Conservation (phyloP, 345 rosid species). For the Carallia brachiata region DNA sequence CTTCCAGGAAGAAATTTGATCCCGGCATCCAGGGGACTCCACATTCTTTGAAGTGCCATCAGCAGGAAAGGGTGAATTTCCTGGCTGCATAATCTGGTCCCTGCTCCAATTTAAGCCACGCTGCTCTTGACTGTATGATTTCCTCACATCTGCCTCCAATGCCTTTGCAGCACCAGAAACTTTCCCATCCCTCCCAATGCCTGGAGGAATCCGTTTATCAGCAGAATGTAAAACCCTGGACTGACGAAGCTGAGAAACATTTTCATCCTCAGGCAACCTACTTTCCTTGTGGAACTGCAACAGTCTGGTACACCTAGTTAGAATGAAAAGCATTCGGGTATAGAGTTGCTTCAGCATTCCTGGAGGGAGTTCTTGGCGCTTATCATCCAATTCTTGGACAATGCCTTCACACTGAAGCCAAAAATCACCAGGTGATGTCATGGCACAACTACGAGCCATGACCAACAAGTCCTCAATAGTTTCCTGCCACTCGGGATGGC, state of each 20-base stretch:
- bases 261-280: conserved; percentile 78
- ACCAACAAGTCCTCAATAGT: conserved; percentile 94
- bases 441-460: conserved; percentile 94
- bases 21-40: no score
- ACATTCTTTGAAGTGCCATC: no score
- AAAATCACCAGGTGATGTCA: conserved; percentile 91
- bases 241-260: conserved; percentile 66
- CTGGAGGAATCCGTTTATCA: conserved; percentile 60
- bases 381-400: conserved; percentile 96
- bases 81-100: no score
- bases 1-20: conserved; percentile 51
- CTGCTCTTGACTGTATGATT: no score
- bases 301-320: conserved; percentile 94
- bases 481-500: conserved; percentile 99
- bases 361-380: conserved; percentile 94
- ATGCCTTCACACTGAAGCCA: conserved; percentile 99
- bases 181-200: conserved; percentile 52
- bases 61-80: no score
- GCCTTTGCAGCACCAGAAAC: conserved; percentile 44
- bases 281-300: conserved; percentile 99
- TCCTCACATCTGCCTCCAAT: no score
- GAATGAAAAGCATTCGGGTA: conserved; percentile 96
- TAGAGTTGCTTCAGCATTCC: conserved; percentile 91
- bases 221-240: conserved; percentile 52
- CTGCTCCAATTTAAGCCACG: no score